Evolutionary conservation across 306 rosid species (phyloP).

Genomic region (Malus sieversii): DNA sequence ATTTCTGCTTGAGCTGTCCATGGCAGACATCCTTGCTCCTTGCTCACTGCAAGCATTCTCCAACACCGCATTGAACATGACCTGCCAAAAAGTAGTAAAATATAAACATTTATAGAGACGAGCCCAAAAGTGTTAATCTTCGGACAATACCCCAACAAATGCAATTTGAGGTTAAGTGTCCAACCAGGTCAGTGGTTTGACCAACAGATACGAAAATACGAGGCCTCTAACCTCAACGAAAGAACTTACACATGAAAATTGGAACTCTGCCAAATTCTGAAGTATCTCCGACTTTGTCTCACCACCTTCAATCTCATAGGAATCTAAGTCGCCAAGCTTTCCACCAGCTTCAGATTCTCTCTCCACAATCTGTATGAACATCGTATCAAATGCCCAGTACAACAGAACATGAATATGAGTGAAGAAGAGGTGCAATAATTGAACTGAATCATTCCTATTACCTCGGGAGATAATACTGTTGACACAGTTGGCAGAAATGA

Average conservation of each 20-base stretch:
- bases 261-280: conserved; percentile 89
- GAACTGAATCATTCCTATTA: conserved; percentile 14
- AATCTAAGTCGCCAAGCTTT: conserved; percentile 70
- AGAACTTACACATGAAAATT: conserved; percentile 89
- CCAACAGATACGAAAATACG: not conserved
- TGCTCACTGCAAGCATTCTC: conserved; percentile 99
- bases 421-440: not conserved
- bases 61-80: conserved; percentile 81
- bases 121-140: not conserved
- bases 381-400: conserved; percentile 3
- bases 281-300: conserved; percentile 88
- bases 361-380: conserved; percentile 56
- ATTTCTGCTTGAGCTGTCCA: conserved; percentile 99
- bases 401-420: conserved; percentile 2
- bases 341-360: conserved; percentile 89
- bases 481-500: conserved; percentile 64
- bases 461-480: conserved; percentile 91
- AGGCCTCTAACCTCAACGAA: not conserved
- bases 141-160: not conserved
- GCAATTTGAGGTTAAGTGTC: not conserved
- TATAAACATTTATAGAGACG: not conserved
- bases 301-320: conserved; percentile 95
- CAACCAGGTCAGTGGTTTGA: not conserved
- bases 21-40: conserved; percentile 99
- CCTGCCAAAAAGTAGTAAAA: conserved; percentile 28